Conservation (phyloP, 768 basidiomycete genomes). For the Naematelia encephala region DNA sequence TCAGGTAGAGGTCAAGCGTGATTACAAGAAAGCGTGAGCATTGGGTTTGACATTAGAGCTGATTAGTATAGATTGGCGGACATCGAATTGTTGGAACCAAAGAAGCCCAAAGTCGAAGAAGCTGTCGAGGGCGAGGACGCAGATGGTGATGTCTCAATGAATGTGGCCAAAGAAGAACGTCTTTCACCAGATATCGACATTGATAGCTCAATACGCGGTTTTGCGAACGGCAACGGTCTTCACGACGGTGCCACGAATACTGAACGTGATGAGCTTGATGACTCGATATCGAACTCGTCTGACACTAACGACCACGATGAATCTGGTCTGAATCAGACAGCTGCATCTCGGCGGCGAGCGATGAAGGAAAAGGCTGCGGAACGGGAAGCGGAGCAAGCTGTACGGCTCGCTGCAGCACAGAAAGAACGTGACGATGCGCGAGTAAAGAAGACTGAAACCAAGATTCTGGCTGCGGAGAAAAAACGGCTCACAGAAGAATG, state of each 20-base stretch:
- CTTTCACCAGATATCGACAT: slow-evolving; percentile 19
- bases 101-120: slow-evolving; percentile 21
- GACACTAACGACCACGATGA: slow-evolving; percentile 50
- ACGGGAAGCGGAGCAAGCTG: slow-evolving; percentile 53
- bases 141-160: slow-evolving; percentile 42
- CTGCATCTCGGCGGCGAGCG: slow-evolving; percentile 34
- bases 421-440: slow-evolving; percentile 78
- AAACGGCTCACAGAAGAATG: slow-evolving; percentile 84
- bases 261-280: slow-evolving; percentile 37
- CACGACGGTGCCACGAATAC: slow-evolving; percentile 2
- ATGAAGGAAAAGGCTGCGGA: slow-evolving; percentile 38
- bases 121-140: slow-evolving; percentile 15
- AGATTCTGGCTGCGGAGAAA: slow-evolving; percentile 76
- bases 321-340: slow-evolving; percentile 10
- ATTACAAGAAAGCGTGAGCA: slow-evolving; percentile 81
- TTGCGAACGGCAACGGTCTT: slow-evolving; percentile 4
- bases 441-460: slow-evolving; percentile 71
- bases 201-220: slow-evolving; percentile 9
- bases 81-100: slow-evolving; percentile 42
- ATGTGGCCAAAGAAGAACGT: slow-evolving; percentile 26
- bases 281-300: slow-evolving; percentile 49
- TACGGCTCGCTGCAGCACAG: slow-evolving; percentile 61
- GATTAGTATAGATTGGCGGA: slow-evolving; percentile 44
- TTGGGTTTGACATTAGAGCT: neutral
- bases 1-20: slow-evolving; percentile 88